Evolutionary conservation across 305 asterid genomes (phyloP).

Genomic region (Lippia alba): DNA sequence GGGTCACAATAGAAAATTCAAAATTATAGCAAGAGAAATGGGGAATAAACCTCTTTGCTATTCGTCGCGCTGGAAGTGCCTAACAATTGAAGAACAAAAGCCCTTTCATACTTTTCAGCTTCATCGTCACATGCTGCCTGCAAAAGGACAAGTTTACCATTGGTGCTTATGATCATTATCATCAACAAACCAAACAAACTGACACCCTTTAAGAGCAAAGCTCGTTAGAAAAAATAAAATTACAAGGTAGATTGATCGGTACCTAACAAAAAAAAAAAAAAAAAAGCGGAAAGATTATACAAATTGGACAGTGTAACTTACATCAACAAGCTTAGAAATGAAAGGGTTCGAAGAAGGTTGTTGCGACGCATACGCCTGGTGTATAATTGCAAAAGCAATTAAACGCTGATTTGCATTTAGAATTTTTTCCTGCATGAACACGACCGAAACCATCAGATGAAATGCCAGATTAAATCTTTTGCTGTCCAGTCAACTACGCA

Average conservation of each 20-base stretch:
- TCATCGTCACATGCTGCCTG: constrained; percentile 87
- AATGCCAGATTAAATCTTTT: constrained; percentile 14
- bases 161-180: constrained; percentile 27
- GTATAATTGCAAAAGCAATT: constrained; percentile 74
- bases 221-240: background rate
- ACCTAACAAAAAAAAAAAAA: constrained; percentile 15
- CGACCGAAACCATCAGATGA: constrained; percentile 20
- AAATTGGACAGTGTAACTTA: constrained; percentile 47
- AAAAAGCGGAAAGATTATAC: constrained; percentile 12
- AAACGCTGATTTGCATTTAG: constrained; percentile 71
- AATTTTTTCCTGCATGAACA: constrained; percentile 61
- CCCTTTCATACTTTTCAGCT: constrained; percentile 76
- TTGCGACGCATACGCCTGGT: constrained; percentile 74
- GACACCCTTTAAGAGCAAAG: no score
- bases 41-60: constrained; percentile 59
- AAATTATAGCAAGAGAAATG: constrained; percentile 31
- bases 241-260: background rate
- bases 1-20: constrained; percentile 10
- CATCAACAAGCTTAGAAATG: constrained; percentile 73
- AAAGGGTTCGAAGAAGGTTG: constrained; percentile 77
- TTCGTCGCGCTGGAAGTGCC: constrained; percentile 46
- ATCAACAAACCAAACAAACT: constrained; percentile 3
- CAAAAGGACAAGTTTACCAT: constrained; percentile 37
- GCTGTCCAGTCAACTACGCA: constrained; percentile 5
- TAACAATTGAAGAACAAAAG: constrained; percentile 78